Conservation (phyloP, 2,329 filamentous ascomycete species). For the Calonectria honghensis region DNA sequence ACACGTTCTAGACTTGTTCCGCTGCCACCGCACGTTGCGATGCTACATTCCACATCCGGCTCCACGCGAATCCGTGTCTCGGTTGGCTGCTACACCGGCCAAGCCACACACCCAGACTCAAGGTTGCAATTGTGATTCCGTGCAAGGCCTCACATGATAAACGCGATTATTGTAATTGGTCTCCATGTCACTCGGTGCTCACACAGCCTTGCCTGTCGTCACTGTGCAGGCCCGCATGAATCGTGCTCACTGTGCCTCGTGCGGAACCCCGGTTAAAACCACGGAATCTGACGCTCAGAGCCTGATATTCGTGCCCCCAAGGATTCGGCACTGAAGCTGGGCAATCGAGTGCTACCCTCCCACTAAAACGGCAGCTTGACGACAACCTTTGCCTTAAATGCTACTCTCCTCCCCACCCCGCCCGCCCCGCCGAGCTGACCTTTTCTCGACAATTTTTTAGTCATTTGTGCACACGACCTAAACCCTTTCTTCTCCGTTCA, state of each 20-base stretch:
- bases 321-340: neutral
- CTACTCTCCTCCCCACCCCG: constrained; percentile 15
- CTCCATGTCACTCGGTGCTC: neutral
- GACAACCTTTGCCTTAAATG: constrained; percentile 21
- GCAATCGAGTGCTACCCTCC: neutral
- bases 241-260: constrained; percentile 17
- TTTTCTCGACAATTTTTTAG: constrained; percentile 1
- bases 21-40: neutral
- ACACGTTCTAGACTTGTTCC: constrained; percentile 4
- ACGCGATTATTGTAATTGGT: neutral
- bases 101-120: neutral
- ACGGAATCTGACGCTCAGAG: neutral
- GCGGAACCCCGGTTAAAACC: constrained; percentile 3
- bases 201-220: constrained; percentile 19
- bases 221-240: neutral
- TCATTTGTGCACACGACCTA: constrained; percentile 22
- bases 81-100: neutral
- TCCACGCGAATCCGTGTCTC: neutral
- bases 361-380: neutral
- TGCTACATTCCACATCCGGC: neutral
- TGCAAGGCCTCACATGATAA: neutral
- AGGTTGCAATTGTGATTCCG: constrained; percentile 1
- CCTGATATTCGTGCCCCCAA: neutral
- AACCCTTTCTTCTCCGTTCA: neutral
- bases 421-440: constrained; percentile 17